phyloP scores from a whole-genome alignment of 768 basidiomycete genomes.

The Pleurotus tuoliensis region DNA sequence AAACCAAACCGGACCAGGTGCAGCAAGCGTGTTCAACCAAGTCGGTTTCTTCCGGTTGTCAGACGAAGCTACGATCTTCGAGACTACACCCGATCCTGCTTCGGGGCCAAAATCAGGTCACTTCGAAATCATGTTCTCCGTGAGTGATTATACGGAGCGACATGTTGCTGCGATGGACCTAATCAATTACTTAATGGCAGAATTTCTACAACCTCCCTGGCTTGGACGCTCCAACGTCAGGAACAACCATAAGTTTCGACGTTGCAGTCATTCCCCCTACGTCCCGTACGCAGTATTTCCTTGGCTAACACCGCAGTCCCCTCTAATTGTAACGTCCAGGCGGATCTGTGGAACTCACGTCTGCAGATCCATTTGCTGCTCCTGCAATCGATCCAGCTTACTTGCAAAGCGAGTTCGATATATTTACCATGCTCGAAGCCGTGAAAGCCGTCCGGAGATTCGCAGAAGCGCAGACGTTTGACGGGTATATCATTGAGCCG shows the following conservation, averaged over 20 bases:
- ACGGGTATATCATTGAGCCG: slow-evolving; percentile 20
- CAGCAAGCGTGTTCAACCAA: slow-evolving; percentile 10
- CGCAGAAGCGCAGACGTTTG: slow-evolving; percentile 21
- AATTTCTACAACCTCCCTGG: background rate
- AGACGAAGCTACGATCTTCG: slow-evolving; percentile 22
- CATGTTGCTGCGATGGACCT: no score
- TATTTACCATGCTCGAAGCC: slow-evolving; percentile 22
- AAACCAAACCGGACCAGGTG: slow-evolving; percentile 16
- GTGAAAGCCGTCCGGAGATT: slow-evolving; percentile 21
- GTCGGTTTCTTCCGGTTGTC: slow-evolving; percentile 21
- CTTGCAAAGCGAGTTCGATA: slow-evolving; percentile 17
- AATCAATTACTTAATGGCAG: background rate
- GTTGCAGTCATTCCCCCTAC: background rate
- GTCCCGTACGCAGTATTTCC: background rate
- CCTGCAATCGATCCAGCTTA: slow-evolving; percentile 24
- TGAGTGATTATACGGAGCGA: slow-evolving; percentile 7
- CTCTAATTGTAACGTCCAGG: slow-evolving; percentile 9
- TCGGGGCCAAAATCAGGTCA: slow-evolving; percentile 31
- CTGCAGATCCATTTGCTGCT: slow-evolving; percentile 18
- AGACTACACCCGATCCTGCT: slow-evolving; percentile 27
- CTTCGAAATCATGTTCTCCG: slow-evolving; percentile 28
- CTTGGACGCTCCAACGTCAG: background rate
- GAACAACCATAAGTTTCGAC: background rate
- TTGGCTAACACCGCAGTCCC: background rate
- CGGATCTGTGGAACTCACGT: slow-evolving; percentile 22